Base-by-base conservation (phyloP, 2,329 filamentous ascomycete genomes). In the Cyanodermella asteris region DNA sequence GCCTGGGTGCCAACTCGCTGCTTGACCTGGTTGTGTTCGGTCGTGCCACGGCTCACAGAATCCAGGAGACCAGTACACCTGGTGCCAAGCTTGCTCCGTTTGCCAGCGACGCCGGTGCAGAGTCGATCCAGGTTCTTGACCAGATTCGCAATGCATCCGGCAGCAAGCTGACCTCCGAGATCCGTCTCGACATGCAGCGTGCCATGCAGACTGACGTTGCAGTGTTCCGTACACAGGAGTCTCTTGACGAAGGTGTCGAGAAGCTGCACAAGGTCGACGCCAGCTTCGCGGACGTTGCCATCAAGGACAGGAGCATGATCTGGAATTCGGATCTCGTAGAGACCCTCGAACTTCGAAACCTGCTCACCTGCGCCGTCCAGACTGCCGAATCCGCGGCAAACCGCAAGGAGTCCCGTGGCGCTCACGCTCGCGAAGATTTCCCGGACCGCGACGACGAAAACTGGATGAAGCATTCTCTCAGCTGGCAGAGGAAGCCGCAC, bases 381-480 rank as follows among this genome's bases (percentile, higher is more conserved):
- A 94, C 87, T 25, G 87, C 87, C 34, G 66, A 72, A 40, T 67
- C 81, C 16, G 87, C 87, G 34, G 78, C 81, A 30, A 84, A 84
- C 57, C 72, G 87, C 47, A 91, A 91, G 64, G 87, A 97, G 57
- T 91, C 81, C 28, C 77, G 87, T 57, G 87, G 87, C 48, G 87
- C 87, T 13, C 87, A 97, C 54, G 87, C 87, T 37, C 76, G 87
- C 38, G 87, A 97, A 61, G 87, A 97, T 49, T 94, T 53, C 64
- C 84, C 84, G 29, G 82, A 94, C 11, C 74, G 87, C 59, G 78
- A 94, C 46, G 87, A 97, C 47, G 63, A 72, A 53, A 74, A 90
- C 52, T 94, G 84, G 84, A 93, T 93, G 84, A 94, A 94, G 72
- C 87, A 97, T 66, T 91, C 80, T 22, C 66, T 97, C 33, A 80